Evolutionary conservation across 1,139 yeast genomes (phyloP).

Genomic region (Suhomyces yuchorum): DNA sequence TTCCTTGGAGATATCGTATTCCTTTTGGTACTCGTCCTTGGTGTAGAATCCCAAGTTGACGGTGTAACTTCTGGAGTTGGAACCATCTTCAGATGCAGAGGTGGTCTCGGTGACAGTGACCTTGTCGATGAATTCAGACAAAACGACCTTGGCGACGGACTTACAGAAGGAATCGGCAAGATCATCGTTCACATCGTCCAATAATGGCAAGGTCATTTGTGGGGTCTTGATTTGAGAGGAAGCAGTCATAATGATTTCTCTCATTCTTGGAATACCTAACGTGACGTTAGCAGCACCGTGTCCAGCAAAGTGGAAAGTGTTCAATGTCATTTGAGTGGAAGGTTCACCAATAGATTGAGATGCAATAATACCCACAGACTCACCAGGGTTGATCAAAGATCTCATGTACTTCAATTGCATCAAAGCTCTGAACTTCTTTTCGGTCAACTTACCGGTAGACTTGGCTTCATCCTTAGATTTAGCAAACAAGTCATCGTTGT

Average conservation of each 20-base stretch:
- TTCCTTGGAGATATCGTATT: conserved; percentile 82
- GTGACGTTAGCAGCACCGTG: conserved; percentile 99
- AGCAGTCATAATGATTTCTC: conserved; percentile 99
- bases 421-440: conserved; percentile 89
- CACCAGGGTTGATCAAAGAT: conserved; percentile 93
- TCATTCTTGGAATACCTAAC: conserved; percentile 99
- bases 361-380: conserved; percentile 97
- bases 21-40: conserved; percentile 74
- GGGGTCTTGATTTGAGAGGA: conserved; percentile 95
- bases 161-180: conserved; percentile 94
- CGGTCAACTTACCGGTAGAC: conserved; percentile 57
- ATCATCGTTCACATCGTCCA: conserved; percentile 74
- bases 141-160: conserved; percentile 78
- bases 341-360: conserved; percentile 99
- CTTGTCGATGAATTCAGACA: conserved; percentile 86
- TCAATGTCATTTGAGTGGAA: conserved; percentile 98
- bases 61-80: conserved; percentile 70
- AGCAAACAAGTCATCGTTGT: conserved; percentile 57
- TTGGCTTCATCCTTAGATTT: conserved; percentile 51
- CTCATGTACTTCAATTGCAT: conserved; percentile 99
- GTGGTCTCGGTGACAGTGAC: conserved; percentile 90
- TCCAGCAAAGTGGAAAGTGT: conserved; percentile 99
- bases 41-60: conserved; percentile 78
- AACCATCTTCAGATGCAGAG: conserved; percentile 51
- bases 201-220: conserved; percentile 92